Percentiles rank a stretch among this genome's conserved stretches.
These are phyloP conservation scores for Lactuca saligna DNA, from an alignment of 129 eudicot genomes.

Conservation along the genomic window DNA sequence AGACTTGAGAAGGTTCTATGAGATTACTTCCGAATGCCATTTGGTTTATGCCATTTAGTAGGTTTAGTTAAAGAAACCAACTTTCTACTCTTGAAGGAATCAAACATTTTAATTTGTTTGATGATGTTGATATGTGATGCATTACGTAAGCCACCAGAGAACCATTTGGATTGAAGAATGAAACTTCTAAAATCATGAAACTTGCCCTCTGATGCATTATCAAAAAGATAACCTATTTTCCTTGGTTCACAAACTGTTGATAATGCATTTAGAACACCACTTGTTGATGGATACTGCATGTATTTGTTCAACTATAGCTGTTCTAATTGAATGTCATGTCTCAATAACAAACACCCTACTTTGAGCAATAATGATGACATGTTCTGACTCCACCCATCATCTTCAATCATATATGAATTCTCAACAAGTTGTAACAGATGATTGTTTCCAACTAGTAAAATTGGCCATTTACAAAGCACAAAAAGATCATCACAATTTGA, in stretches of 20 bases:
- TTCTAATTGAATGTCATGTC: conserved; percentile 67
- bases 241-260: conserved; percentile 53
- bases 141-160: conserved; percentile 57
- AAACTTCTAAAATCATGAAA: conserved; percentile 87
- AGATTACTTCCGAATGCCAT: conserved; percentile 54
- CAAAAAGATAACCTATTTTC: conserved; percentile 54
- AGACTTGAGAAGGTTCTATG: conserved; percentile 68
- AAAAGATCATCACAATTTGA: conserved; percentile 67
- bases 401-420: conserved; percentile 78
- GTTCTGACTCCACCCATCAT: conserved; percentile 99
- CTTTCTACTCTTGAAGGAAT: conserved; percentile 71
- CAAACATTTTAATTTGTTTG: conserved; percentile 93
- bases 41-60: conserved; percentile 83
- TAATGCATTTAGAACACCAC: conserved; percentile 78
- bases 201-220: conserved; percentile 74
- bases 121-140: conserved; percentile 48
- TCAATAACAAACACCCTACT: conserved; percentile 78
- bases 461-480: conserved; percentile 85
- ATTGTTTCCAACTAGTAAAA: conserved; percentile 78
- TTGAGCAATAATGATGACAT: conserved; percentile 69
- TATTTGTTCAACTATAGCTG: conserved; percentile 65
- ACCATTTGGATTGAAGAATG: conserved; percentile 98
- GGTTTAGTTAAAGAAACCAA: conserved; percentile 61
- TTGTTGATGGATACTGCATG: conserved; percentile 86
- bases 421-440: conserved; percentile 72